These are phyloP conservation scores for Populus tomentosa DNA, from an alignment of 441 rosid genomes.

Conservation along the genomic window DNA sequence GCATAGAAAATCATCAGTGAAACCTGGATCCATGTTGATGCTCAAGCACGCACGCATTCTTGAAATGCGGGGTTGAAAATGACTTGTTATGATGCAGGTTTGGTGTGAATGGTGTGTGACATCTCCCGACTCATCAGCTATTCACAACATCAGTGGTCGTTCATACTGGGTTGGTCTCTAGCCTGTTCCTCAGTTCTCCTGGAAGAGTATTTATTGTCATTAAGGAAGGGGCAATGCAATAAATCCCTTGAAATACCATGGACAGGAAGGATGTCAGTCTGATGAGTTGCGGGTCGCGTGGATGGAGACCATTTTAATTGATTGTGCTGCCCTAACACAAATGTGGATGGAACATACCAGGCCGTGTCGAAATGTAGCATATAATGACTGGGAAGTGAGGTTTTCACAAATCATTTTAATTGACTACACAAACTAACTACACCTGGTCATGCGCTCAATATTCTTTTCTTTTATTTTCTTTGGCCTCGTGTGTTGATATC, in stretches of 20 bases:
- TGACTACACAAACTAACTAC: no score
- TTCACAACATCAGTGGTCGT: slow-evolving; percentile 86
- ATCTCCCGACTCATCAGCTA: slow-evolving; percentile 54
- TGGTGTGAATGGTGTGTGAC: slow-evolving; percentile 97
- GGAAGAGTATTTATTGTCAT: background rate
- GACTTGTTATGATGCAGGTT: slow-evolving; percentile 44
- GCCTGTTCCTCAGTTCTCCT: background rate
- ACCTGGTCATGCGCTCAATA: no score
- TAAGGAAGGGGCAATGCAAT: background rate
- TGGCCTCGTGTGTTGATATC: no score
- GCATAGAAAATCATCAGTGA: background rate
- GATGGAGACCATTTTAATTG: background rate
- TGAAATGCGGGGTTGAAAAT: background rate
- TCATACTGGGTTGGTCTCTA: slow-evolving; percentile 79
- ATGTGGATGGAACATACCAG: background rate
- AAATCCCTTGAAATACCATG: background rate
- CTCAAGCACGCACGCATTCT: background rate
- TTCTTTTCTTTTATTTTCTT: no score
- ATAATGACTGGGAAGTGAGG: no score
- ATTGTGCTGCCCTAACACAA: background rate
- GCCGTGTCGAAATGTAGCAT: no score
- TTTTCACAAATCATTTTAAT: no score
- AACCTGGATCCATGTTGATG: background rate
- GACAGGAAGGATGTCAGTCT: background rate
- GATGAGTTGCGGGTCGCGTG: background rate